These are phyloP conservation scores for Albifimbria verrucaria DNA, from an alignment of 2,329 filamentous ascomycete genomes.

Conservation along the genomic window DNA sequence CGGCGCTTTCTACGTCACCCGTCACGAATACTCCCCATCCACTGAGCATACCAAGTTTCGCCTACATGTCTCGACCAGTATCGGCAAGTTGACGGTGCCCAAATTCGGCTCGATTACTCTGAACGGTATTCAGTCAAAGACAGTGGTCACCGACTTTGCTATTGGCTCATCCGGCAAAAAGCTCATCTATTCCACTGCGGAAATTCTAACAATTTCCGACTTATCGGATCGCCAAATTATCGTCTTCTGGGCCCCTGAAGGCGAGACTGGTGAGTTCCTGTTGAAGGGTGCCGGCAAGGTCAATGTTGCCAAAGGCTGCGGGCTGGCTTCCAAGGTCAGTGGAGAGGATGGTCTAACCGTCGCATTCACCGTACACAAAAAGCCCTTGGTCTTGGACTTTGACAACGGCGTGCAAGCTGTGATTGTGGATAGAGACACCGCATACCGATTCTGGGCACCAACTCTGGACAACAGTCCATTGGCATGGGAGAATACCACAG, in stretches of 20 bases:
- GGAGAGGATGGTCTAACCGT: neutral
- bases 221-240: neutral
- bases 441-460: neutral
- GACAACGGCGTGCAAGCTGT: neutral
- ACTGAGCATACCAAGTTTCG: neutral
- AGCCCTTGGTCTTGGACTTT: neutral
- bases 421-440: neutral
- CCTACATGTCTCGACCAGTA: neutral
- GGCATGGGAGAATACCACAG: neutral
- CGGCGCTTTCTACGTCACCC: neutral
- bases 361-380: neutral
- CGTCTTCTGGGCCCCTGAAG: neutral
- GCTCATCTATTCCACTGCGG: neutral
- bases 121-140: neutral
- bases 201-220: neutral
- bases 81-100: neutral
- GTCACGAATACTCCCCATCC: neutral
- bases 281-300: neutral
- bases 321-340: too few relatives aligned
- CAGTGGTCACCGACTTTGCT: neutral
- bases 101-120: neutral
- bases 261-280: neutral
- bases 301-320: too few relatives aligned
- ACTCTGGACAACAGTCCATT: neutral
- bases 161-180: neutral